Evolutionary conservation across 1,284 basidiomycete species (phyloP).

Genomic region (Moesziomyces sp.): DNA sequence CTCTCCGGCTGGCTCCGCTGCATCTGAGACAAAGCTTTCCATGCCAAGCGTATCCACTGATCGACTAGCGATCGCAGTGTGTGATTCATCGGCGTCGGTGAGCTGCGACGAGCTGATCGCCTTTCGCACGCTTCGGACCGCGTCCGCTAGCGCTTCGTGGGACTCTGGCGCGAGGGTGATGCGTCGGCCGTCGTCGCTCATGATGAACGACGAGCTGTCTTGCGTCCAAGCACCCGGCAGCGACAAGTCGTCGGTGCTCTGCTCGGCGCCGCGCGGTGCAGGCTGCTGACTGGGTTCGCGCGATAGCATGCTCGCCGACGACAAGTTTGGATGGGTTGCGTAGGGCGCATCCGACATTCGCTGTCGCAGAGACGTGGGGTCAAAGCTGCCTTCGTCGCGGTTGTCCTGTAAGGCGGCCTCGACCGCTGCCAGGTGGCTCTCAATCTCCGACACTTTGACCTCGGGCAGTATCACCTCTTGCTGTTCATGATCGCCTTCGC

Average conservation of each 20-base stretch:
- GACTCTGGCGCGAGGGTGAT: slow-evolving; percentile 46
- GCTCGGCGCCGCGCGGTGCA: slow-evolving; percentile 3
- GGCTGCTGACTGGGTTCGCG: slow-evolving; percentile 18
- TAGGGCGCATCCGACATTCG: slow-evolving; percentile 38
- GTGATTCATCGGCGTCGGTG: slow-evolving; percentile 12
- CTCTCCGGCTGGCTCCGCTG: slow-evolving; percentile 15
- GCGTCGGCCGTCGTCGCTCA: slow-evolving; percentile 37
- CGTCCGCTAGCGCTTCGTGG: slow-evolving; percentile 49
- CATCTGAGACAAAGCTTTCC: slow-evolving; percentile 31
- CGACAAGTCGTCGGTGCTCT: slow-evolving; percentile 31
- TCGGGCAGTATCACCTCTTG: slow-evolving; percentile 35
- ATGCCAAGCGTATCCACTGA: slow-evolving; percentile 29
- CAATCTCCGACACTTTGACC: slow-evolving; percentile 46
- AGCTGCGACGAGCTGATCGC: slow-evolving; percentile 53
- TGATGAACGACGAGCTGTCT: slow-evolving; percentile 22
- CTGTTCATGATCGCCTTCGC: slow-evolving; percentile 20
- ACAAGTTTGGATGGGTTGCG: slow-evolving; percentile 28
- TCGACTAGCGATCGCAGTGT: slow-evolving; percentile 12
- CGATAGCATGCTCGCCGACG: slow-evolving; percentile 35
- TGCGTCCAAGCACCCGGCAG: slow-evolving; percentile 42
- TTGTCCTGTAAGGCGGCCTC: slow-evolving; percentile 47
- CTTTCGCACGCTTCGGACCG: slow-evolving; percentile 43
- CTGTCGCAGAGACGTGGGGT: slow-evolving; percentile 37
- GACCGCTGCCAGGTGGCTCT: slow-evolving; percentile 40
- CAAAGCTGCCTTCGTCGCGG: slow-evolving; percentile 42